Evolutionary conservation across 164 flowering plant species (phyloP).

Genomic region (Chloranthus sessilifolius): DNA sequence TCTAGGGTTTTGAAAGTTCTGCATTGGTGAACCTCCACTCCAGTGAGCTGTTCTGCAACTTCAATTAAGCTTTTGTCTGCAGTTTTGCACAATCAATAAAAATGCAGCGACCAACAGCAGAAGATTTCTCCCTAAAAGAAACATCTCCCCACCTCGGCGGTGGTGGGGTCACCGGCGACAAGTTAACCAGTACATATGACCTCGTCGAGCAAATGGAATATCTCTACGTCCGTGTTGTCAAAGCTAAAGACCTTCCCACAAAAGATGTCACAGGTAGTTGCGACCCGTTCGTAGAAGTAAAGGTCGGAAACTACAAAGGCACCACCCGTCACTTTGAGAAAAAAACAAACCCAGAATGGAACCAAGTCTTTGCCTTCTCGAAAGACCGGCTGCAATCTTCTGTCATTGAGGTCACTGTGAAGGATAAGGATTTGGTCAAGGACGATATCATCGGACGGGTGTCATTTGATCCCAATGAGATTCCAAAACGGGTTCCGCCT

Average conservation of each 20-base stretch:
- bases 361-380: slow-evolving; percentile 21
- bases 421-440: slow-evolving; percentile 26
- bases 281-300: slow-evolving; percentile 21
- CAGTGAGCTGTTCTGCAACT: no score
- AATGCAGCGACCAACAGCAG: no score
- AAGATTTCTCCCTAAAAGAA: slow-evolving; percentile 66
- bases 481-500: slow-evolving; percentile 43
- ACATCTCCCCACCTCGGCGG: slow-evolving; percentile 56
- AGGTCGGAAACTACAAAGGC: slow-evolving; percentile 16
- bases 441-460: slow-evolving; percentile 32
- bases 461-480: slow-evolving; percentile 31
- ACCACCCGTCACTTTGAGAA: slow-evolving; percentile 12
- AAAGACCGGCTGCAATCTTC: slow-evolving; percentile 17
- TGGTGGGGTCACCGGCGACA: slow-evolving; percentile 3
- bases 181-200: slow-evolving; percentile 10
- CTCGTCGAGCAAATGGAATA: slow-evolving; percentile 21
- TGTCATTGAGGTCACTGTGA: slow-evolving; percentile 10
- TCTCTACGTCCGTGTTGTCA: slow-evolving; percentile 18
- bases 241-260: slow-evolving; percentile 15
- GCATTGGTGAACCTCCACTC: no score
- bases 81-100: no score
- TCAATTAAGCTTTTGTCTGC: no score
- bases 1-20: no score
- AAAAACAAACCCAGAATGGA: slow-evolving; percentile 20
- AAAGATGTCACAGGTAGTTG: slow-evolving; percentile 7